Evolutionary conservation across 371 early-diverging fungal genomes (phyloP).

Genomic region (Mucor sp.): DNA sequence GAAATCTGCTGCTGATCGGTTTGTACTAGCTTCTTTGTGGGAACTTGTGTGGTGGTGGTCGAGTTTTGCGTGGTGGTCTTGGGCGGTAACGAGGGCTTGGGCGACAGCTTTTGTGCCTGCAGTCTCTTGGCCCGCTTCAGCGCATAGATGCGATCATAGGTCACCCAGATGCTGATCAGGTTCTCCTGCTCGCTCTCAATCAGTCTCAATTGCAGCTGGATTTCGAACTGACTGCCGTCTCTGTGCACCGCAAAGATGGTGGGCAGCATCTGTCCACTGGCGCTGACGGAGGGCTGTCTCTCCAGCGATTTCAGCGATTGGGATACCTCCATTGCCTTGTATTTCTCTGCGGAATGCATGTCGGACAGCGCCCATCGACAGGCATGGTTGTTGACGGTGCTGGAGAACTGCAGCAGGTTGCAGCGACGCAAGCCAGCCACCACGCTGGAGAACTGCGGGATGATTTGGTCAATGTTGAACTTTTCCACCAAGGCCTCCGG

Average conservation of each 20-base stretch:
- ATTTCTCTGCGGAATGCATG: constrained; percentile 1
- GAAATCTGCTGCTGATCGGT: background rate
- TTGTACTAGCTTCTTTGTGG: background rate
- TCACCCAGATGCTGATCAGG: constrained; percentile 72
- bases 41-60: background rate
- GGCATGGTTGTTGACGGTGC: constrained; percentile 29
- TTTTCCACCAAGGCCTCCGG: constrained; percentile 50
- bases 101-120: background rate
- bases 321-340: constrained; percentile 4
- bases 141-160: constrained; percentile 59
- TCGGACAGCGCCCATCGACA: constrained; percentile 40
- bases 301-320: constrained; percentile 19
- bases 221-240: constrained; percentile 62
- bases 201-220: constrained; percentile 64
- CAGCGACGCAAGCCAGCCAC: constrained; percentile 20
- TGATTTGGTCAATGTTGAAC: constrained; percentile 51
- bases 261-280: constrained; percentile 34
- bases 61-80: background rate
- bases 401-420: constrained; percentile 18
- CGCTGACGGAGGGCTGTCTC: constrained; percentile 11
- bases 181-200: constrained; percentile 56
- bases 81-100: background rate
- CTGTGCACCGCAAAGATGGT: constrained; percentile 64
- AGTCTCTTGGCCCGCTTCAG: constrained; percentile 7
- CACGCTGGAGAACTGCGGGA: constrained; percentile 60